These are phyloP conservation scores for Auriscalpium vulgare DNA, from an alignment of 768 basidiomycete genomes.

Conservation along the genomic window DNA sequence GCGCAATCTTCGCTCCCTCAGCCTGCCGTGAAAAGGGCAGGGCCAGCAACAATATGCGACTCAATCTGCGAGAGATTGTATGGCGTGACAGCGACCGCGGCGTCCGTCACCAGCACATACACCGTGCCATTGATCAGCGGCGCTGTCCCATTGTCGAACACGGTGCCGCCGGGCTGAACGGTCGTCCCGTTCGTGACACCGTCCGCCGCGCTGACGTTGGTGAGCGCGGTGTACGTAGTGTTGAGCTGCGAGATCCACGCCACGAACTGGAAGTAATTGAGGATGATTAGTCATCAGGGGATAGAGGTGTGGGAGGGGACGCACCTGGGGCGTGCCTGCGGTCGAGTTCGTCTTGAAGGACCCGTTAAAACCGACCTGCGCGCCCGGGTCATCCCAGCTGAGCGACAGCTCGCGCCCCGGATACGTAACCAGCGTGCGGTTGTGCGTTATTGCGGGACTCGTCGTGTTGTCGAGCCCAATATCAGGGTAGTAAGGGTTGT, in stretches of 20 bases:
- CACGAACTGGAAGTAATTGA: conserved; percentile 28
- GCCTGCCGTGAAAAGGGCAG: conserved; percentile 40
- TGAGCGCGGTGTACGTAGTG: conserved; percentile 46
- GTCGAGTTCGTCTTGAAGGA: conserved; percentile 43
- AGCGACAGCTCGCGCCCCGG: conserved; percentile 40
- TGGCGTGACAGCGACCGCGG: conserved; percentile 45
- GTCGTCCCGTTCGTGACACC: conserved; percentile 35
- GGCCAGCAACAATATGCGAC: conserved; percentile 47
- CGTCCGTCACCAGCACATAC: conserved; percentile 40
- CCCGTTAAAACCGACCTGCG: conserved; percentile 40
- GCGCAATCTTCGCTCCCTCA: conserved; percentile 18
- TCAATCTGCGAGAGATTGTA: conserved; percentile 48
- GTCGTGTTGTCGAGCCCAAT: conserved; percentile 28
- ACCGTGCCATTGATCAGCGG: conserved; percentile 47
- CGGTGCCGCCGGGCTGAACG: conserved; percentile 38
- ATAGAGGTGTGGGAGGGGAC: neutral
- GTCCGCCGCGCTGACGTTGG: conserved; percentile 23
- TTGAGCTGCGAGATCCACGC: conserved; percentile 58
- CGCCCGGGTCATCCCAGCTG: conserved; percentile 49
- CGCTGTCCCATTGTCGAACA: conserved; percentile 33
- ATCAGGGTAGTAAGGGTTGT: conserved; percentile 24
- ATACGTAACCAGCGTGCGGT: conserved; percentile 41
- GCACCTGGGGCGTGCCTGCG: conserved; percentile 34
- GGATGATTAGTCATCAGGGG: neutral
- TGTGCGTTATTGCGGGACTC: conserved; percentile 43